Base-by-base conservation (phyloP, 1,284 basidiomycete genomes). In the Leccinum cinnamomeum region DNA sequence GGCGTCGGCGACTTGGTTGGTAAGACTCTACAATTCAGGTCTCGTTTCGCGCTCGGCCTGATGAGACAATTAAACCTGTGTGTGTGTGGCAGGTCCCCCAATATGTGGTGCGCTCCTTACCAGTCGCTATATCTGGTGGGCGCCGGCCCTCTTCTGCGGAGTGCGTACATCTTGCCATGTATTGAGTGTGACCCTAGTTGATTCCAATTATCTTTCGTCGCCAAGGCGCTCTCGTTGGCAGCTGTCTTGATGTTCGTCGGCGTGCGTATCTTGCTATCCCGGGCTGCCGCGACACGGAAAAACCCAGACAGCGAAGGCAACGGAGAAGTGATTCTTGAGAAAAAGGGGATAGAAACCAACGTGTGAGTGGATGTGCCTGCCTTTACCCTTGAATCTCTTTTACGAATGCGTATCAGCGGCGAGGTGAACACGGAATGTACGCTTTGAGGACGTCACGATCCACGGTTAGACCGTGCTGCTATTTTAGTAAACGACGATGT, bases 51-150 rank as follows among this genome's bases (percentile, higher is more conserved):
- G 10, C 18, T 39, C 12, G 20, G 7, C n/a, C 16, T 33, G 20
- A 57, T 18, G 12, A 14, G n/a, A 33, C n/a, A 7, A 30, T 46
- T 2, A 33, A 28, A 16, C 20, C 7, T 53, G 28, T 33, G n/a
- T 53, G n/a, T 30, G 10, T 23, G 18, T 51, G 18, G 16, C 33
- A 76, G 75, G 75, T 5, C 37, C 70, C 2, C 75, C 75, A 2
- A 74, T 74, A 14, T 69, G 65, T 18, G 72, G 72, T 35, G 71
- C 71, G n/a, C 68, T 76, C n/a, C 33, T 76, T 35, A 72, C 72
- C 3, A 5, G 14, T 3, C 61, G 46, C 30, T 74, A 75, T 57
- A 53, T 63, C 35, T 76, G 75, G 75, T 75, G 68, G 70, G 71
- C 64, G 2, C 68, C 75, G 5, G 67, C 62, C 5, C n/a, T 71